phyloP scores from a whole-genome alignment of 495 filamentous ascomycete species.

The Aspergillus heteromorphus region DNA sequence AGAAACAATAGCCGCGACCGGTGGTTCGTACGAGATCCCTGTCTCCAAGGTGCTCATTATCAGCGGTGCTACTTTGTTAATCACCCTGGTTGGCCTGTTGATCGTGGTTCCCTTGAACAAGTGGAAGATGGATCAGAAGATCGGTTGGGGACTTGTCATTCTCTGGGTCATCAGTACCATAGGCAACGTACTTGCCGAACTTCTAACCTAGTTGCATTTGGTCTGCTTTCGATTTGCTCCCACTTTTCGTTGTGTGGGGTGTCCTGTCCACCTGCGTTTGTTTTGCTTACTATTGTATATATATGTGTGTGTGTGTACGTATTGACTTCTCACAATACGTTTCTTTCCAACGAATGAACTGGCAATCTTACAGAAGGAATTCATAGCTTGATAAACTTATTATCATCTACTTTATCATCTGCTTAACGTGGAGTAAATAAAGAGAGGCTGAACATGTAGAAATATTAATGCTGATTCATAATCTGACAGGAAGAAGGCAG shows the following conservation, averaged over 20 bases:
- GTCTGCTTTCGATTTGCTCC: no score
- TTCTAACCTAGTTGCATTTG: conserved; percentile 26
- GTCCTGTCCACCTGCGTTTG: no score
- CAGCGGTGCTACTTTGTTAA: conserved; percentile 69
- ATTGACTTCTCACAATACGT: no score
- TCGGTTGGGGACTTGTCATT: conserved; percentile 77
- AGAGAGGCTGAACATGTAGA: not conserved
- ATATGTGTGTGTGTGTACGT: not conserved
- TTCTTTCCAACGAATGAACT: not conserved
- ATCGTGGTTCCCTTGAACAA: conserved; percentile 77
- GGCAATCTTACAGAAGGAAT: not conserved
- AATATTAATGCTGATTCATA: not conserved
- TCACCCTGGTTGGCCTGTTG: conserved; percentile 74
- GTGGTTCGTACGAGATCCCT: conserved; percentile 66
- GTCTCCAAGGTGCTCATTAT: conserved; percentile 81
- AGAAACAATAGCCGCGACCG: conserved; percentile 17
- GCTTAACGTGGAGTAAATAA: not conserved
- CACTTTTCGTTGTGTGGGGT: no score
- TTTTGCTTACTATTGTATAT: not conserved
- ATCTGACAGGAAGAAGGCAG: not conserved
- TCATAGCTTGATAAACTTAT: not conserved
- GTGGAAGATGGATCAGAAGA: conserved; percentile 82
- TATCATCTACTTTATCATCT: not conserved
- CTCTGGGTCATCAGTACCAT: conserved; percentile 83
- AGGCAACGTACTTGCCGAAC: conserved; percentile 77